These are phyloP conservation scores for Aspergillus sp. DNA, from an alignment of 2,329 filamentous ascomycete species.

Conservation along the genomic window DNA sequence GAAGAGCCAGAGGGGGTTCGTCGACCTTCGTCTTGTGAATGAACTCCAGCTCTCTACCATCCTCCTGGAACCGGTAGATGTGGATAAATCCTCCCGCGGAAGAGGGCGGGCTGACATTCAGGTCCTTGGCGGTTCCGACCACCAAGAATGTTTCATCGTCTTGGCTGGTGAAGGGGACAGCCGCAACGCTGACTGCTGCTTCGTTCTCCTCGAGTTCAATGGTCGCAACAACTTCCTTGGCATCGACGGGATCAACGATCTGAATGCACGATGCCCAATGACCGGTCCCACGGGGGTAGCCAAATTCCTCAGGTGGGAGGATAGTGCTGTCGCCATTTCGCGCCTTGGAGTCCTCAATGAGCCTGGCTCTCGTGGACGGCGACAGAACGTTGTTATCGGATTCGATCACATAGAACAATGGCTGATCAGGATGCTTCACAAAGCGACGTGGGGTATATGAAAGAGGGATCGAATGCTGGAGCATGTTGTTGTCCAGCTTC, in stretches of 20 bases:
- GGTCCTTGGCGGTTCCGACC: slow-evolving; percentile 90
- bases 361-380: slow-evolving; percentile 69
- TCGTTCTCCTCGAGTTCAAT: slow-evolving; percentile 87
- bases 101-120: slow-evolving; percentile 73
- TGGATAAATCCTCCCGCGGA: slow-evolving; percentile 82
- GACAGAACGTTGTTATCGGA: slow-evolving; percentile 89
- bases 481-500: slow-evolving; percentile 78
- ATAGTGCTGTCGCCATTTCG: slow-evolving; percentile 71
- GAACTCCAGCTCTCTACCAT: slow-evolving; percentile 86
- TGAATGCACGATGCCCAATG: slow-evolving; percentile 97
- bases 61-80: slow-evolving; percentile 84
- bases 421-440: slow-evolving; percentile 80
- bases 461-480: slow-evolving; percentile 81
- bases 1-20: slow-evolving; percentile 81
- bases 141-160: slow-evolving; percentile 89
- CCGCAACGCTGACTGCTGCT: slow-evolving; percentile 80
- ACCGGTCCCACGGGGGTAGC: slow-evolving; percentile 76
- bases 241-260: slow-evolving; percentile 77
- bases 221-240: slow-evolving; percentile 72
- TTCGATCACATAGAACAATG: slow-evolving; percentile 91
- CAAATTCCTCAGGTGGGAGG: slow-evolving; percentile 79
- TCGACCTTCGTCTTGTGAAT: slow-evolving; percentile 96
- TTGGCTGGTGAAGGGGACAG: slow-evolving; percentile 83
- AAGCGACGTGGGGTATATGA: slow-evolving; percentile 89
- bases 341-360: slow-evolving; percentile 69